phyloP scores from a whole-genome alignment of 2,329 filamentous ascomycete species.

The Neobulgaria alba region DNA sequence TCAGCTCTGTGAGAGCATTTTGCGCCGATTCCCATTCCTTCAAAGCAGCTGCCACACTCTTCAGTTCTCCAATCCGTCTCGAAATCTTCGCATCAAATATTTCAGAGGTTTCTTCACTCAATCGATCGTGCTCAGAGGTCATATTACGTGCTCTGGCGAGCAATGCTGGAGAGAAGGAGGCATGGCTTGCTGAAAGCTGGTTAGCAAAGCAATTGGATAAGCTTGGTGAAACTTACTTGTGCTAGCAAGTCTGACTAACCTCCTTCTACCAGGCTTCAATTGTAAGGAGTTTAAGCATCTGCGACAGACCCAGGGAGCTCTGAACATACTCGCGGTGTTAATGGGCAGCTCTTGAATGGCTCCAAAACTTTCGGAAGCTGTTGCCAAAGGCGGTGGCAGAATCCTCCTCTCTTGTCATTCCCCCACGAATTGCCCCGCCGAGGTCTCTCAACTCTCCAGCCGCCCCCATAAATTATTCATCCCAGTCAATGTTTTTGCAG shows the following conservation, averaged over 20 bases:
- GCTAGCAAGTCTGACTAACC: conserved; percentile 35
- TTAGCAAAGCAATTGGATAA: conserved; percentile 9
- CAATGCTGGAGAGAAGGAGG: conserved; percentile 40
- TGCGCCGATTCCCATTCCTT: conserved; percentile 49
- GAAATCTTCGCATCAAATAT: conserved; percentile 49
- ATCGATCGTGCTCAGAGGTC: conserved; percentile 46
- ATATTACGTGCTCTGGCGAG: conserved; percentile 51
- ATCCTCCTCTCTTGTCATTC: no score
- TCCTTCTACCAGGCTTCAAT: conserved; percentile 19
- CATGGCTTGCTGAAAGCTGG: conserved; percentile 22
- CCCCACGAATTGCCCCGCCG: no score
- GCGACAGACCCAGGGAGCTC: conserved; percentile 44
- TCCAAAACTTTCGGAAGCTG: conserved; percentile 7
- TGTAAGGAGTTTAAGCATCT: conserved; percentile 34
- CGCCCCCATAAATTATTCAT: no score
- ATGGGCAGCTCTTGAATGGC: conserved; percentile 4
- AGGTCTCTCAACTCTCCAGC: no score
- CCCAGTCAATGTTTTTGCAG: no score
- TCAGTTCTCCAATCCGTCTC: conserved; percentile 53
- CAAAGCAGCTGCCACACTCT: conserved; percentile 47
- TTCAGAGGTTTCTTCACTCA: conserved; percentile 42
- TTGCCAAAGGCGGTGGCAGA: no score
- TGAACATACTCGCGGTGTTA: conserved; percentile 24
- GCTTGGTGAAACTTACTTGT: conserved; percentile 31
- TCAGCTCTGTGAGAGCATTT: conserved; percentile 45